These are phyloP conservation scores for Tetracladium maxilliforme DNA, from an alignment of 2,329 filamentous ascomycete genomes.

Conservation along the genomic window DNA sequence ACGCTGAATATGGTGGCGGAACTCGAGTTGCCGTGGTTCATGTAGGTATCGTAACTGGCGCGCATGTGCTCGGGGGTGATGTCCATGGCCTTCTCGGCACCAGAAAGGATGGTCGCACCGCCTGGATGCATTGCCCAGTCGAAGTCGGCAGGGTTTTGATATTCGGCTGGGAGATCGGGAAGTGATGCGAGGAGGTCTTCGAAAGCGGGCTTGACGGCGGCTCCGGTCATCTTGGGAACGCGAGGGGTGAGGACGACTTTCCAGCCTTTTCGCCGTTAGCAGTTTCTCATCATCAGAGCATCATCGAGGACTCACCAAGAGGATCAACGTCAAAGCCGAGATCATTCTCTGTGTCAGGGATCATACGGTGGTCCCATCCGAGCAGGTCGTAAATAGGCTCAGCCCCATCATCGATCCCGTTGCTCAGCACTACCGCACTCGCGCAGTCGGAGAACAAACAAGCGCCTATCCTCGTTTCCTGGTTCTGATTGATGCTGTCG, in stretches of 20 bases:
- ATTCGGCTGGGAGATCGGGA: conserved; percentile 25
- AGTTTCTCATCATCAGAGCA: not conserved
- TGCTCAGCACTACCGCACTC: conserved; percentile 50
- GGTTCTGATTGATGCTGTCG: conserved; percentile 40
- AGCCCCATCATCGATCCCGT: conserved; percentile 32
- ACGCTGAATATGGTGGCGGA: conserved; percentile 58
- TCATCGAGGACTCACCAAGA: conserved; percentile 25
- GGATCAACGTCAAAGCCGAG: conserved; percentile 53
- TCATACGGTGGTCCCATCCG: conserved; percentile 48
- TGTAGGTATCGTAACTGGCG: conserved; percentile 56
- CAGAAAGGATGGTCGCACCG: conserved; percentile 49
- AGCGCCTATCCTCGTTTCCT: conserved; percentile 49
- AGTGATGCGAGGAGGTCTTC: conserved; percentile 33
- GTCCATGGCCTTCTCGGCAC: conserved; percentile 41
- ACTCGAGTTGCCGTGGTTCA: conserved; percentile 52
- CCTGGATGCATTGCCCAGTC: conserved; percentile 65
- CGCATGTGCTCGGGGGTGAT: conserved; percentile 50
- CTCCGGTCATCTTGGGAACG: conserved; percentile 40
- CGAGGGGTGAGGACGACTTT: conserved; percentile 49
- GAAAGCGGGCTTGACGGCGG: conserved; percentile 37
- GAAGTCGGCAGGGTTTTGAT: conserved; percentile 37
- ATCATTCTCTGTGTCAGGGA: conserved; percentile 46
- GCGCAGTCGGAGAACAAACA: conserved; percentile 58
- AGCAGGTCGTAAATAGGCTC: conserved; percentile 39
- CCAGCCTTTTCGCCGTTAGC: too few relatives aligned